Evolutionary conservation across 2,329 filamentous ascomycete species (phyloP), one percentile per base, ranked within the genome.

Genomic region (Aspergillus caelatus): DNA sequence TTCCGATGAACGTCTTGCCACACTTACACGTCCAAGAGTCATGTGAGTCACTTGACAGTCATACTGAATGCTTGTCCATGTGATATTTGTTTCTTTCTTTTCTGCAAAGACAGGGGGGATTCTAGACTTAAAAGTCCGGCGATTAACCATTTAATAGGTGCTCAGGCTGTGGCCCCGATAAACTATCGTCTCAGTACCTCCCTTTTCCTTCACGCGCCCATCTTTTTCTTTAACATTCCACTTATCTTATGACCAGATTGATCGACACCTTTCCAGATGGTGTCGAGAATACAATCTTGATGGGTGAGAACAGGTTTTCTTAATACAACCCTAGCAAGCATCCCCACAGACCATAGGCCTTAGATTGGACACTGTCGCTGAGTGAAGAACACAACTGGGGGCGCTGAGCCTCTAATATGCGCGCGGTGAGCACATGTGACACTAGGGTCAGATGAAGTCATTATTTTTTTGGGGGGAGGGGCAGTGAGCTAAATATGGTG

Each of bases 371-470:
- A 21, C 52, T 23, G 39, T 19, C 30, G n/a, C 34, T 39, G 34
- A 36, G 21, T 55, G 52, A 39, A 39, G 34, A 26, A 26, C 23
- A 9, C 32, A 55, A 55, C 52, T 23, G 32, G 52, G 52, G 30
- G 14, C 39, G 36, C n/a, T 55, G 52, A 55, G 52, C 52, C 52
- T 55, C 52, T 55, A 55, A 39, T 55, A 55, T 36, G 32, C 52
- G 52, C 34, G 32, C 52, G 7, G 32, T 55, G 32, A 16, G 53
- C 36, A 62, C 64, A 66, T 62, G 64, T 66, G 64, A 66, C 59
- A 61, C 57, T 39, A 39, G 54, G 41, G 56, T 52, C 28, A 41
- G 60, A 62, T 65, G 54, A 34, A 58, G 52, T 64, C 55, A 46
- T 46, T 28, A 52, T 58, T 48, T 50, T 30, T 53, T 41, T 21